These are phyloP conservation scores for Magnolia officinalis DNA, from an alignment of 164 flowering plant species.

Conservation along the genomic window DNA sequence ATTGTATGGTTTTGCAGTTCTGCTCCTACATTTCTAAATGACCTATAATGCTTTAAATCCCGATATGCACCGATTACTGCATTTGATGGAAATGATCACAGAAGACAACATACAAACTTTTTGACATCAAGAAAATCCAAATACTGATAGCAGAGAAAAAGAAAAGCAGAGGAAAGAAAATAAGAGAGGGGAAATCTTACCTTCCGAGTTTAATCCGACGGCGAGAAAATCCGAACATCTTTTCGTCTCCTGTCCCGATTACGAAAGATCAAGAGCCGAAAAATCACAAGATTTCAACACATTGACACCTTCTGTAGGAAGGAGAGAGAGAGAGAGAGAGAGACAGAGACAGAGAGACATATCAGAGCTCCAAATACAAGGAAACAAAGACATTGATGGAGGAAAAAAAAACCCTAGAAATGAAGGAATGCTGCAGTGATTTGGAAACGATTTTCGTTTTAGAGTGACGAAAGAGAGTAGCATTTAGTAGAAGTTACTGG, in stretches of 20 bases:
- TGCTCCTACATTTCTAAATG: not conserved
- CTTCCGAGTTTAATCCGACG: conserved; percentile 70
- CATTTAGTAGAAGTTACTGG: not conserved
- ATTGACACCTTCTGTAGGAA: too few relatives aligned
- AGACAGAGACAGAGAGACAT: not conserved
- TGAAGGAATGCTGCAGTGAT: not conserved
- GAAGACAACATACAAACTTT: not conserved
- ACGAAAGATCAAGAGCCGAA: not conserved
- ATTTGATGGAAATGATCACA: not conserved
- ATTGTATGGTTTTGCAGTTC: not conserved
- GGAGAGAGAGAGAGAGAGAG: not conserved
- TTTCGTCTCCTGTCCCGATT: not conserved
- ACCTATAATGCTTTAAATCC: not conserved
- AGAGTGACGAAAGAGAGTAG: not conserved
- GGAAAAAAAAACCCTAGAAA: not conserved
- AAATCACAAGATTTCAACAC: not conserved
- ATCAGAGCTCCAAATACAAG: not conserved
- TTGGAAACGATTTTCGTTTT: not conserved
- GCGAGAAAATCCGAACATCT: conserved; percentile 67
- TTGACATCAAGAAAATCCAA: not conserved
- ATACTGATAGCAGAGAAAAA: not conserved
- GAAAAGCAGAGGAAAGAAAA: not conserved
- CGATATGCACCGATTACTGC: not conserved
- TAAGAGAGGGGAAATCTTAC: conserved; percentile 21
- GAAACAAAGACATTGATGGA: not conserved